phyloP scores from a whole-genome alignment of 257 asterid species.

The Solanum gandarillasii region DNA sequence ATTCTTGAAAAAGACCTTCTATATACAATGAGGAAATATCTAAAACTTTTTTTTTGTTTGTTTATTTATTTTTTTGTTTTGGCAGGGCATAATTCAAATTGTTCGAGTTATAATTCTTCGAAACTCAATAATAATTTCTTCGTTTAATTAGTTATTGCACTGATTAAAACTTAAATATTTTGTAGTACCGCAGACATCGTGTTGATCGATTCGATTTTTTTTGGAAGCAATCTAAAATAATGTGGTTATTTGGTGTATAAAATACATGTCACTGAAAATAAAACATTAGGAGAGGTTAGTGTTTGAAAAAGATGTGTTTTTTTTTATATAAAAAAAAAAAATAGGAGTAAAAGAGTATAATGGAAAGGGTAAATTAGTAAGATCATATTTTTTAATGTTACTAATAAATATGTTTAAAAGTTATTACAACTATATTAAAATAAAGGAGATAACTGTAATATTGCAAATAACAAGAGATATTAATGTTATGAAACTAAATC shows the following conservation, averaged over 20 bases:
- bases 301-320: neutral
- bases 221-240: neutral
- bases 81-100: neutral
- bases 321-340: too few species aligned
- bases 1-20: neutral
- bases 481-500: neutral
- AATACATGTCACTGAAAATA: neutral
- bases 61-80: neutral
- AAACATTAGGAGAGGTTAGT: neutral
- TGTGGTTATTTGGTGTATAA: neutral
- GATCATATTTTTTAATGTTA: neutral
- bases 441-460: neutral
- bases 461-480: neutral
- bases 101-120: neutral
- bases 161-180: neutral
- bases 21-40: neutral
- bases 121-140: neutral
- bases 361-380: neutral
- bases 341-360: neutral
- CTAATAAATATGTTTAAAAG: neutral
- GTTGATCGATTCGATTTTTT: neutral
- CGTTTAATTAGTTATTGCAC: neutral
- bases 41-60: neutral
- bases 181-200: neutral
- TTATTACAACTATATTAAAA: neutral